These are phyloP conservation scores for Debaryomyces robertsiae DNA, from an alignment of 1,139 yeast genomes.

Conservation along the genomic window DNA sequence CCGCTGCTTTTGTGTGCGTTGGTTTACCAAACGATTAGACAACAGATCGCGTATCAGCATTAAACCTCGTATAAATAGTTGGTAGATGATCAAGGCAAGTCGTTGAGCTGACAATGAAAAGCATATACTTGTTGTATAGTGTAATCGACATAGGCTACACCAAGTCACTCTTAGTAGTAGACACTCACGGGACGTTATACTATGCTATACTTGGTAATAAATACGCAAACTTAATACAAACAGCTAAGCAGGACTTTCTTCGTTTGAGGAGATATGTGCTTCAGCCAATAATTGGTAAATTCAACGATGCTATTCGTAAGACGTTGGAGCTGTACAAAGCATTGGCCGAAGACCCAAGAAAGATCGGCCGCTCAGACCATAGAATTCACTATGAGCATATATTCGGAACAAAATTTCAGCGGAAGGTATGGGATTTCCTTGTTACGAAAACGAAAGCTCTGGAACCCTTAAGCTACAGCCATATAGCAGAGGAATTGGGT, in stretches of 20 bases:
- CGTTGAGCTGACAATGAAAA: constrained; percentile 1
- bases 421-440: constrained; percentile 25
- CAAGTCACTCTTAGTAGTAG: constrained; percentile 22
- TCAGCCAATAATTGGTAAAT: constrained; percentile 8
- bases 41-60: no score
- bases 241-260: constrained; percentile 21
- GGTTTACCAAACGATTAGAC: no score
- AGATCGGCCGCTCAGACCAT: constrained; percentile 8
- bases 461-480: constrained; percentile 19
- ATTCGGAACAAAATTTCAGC: constrained; percentile 28
- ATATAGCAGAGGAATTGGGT: constrained; percentile 20
- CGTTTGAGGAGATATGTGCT: constrained; percentile 13
- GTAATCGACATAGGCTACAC: constrained; percentile 1
- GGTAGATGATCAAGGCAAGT: no score
- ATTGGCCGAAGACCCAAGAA: constrained; percentile 18
- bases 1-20: no score
- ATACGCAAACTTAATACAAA: constrained; percentile 10
- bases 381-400: constrained; percentile 17
- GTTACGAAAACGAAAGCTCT: constrained; percentile 18
- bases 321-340: constrained; percentile 17
- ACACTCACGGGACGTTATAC: constrained; percentile 20
- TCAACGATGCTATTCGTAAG: constrained; percentile 11
- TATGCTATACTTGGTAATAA: constrained; percentile 26
- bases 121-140: constrained; percentile 1
- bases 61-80: no score